A percentile compares a stretch with the other conserved stretches of the same genome.
These are phyloP conservation scores for Blepharisma undulans DNA, from an alignment of 169 alveolate genomes.

Conservation along the genomic window DNA sequence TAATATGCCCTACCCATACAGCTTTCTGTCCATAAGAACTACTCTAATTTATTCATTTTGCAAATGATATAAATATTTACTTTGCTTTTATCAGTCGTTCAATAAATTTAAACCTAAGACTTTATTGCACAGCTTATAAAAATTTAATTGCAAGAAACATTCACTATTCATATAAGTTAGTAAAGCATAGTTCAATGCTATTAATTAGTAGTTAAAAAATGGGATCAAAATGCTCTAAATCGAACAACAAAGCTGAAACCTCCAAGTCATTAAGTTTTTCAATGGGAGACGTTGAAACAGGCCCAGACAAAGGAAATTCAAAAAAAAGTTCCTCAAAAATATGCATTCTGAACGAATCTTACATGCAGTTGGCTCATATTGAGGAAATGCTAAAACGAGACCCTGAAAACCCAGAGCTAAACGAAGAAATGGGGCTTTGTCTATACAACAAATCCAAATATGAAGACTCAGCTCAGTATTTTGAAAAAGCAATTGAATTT, in stretches of 20 bases:
- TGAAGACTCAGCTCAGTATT: neutral
- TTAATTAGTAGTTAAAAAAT: neutral
- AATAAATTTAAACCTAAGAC: too few species aligned
- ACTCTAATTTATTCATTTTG: too few species aligned
- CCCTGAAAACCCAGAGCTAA: constrained; percentile 6
- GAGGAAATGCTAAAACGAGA: constrained; percentile 1
- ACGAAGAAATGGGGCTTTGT: neutral
- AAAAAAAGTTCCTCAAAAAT: neutral
- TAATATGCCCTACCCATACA: too few species aligned
- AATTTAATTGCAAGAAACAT: too few species aligned
- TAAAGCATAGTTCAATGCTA: too few species aligned
- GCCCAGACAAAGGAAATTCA: neutral
- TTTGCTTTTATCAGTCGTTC: too few species aligned
- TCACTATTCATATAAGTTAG: too few species aligned
- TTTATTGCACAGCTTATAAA: too few species aligned
- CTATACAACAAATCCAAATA: neutral
- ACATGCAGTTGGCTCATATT: neutral
- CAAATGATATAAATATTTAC: too few species aligned
- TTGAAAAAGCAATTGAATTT: neutral
- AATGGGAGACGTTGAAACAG: neutral
- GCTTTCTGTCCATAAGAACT: too few species aligned
- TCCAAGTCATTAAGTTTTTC: neutral
- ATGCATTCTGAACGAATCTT: neutral
- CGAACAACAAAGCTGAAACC: neutral
- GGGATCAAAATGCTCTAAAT: constrained; percentile 36